Evolutionary conservation across 345 rosid genomes (phyloP), one percentile per base, ranked within the genome.

Genomic region (Dovyalis caffra): DNA sequence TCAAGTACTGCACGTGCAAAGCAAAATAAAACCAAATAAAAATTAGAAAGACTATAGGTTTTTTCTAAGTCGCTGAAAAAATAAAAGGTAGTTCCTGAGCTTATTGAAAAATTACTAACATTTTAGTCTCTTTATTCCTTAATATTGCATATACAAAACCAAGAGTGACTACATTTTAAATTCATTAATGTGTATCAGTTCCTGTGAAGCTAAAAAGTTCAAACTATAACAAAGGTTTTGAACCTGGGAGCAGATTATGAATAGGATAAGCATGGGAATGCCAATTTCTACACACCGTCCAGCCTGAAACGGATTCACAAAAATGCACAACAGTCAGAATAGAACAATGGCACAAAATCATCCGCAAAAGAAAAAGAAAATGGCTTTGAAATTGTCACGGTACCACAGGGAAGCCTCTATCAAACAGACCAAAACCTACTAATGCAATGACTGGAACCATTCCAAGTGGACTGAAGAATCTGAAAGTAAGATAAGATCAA

Each of bases 321-420:
- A 23, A 43, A 53, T 38, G 15, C 28, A 51, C n/a, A 51, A n/a
- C 60, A 53, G 61, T 56, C 28, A 23, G 61, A 56, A 56, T n/a
- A n/a, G 6, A 49, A 45, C 29, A 29, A 8, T 6, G 18, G 37
- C 56, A 47, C 8, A 53, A 53, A 18, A 53, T 8, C 14, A 12
- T 0, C 26, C 6, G 57, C 28, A n/a, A n/a, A 69, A 16, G 23
- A 18, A 6, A 29, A 1, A 8, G 58, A 38, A 25, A 62, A 40
- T 53, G 73, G 28, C 60, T 56, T 38, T 29, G 9, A 23, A 37
- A 21, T 23, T 20, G 66, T 64, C 38, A 75, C 53, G n/a, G 26
- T 91, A 95, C 99, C 97, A 90, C 85, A 18, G 98, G 97, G 87
- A 95, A 95, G 76, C 99, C 99, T 85, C 97, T 90, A 70, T 95